Evolutionary conservation across 1,284 basidiomycete species (phyloP).

Genomic region (Cerrena zonata): DNA sequence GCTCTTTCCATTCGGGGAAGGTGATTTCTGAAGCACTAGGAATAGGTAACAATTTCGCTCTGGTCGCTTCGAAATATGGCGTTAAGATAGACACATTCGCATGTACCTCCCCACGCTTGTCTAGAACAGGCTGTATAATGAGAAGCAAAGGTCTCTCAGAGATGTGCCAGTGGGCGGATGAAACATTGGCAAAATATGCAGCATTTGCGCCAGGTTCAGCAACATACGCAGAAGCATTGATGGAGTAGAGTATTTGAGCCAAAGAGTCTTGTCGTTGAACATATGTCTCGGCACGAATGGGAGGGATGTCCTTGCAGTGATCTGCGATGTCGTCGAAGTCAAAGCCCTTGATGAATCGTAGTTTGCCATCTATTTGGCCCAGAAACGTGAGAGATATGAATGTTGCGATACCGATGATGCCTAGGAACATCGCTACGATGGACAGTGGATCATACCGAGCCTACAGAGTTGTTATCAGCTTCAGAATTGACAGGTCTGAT

Average conservation of each 20-base stretch:
- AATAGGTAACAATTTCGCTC: slow-evolving; percentile 58
- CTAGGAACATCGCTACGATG: no score
- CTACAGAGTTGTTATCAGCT: no score
- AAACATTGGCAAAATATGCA: slow-evolving; percentile 68
- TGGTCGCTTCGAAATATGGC: slow-evolving; percentile 70
- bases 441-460: no score
- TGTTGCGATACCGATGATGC: no score
- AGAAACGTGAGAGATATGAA: no score
- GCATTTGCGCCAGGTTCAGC: slow-evolving; percentile 72
- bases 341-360: no score
- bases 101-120: slow-evolving; percentile 25
- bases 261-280: slow-evolving; percentile 47
- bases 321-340: slow-evolving; percentile 35
- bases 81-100: slow-evolving; percentile 60
- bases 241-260: slow-evolving; percentile 41
- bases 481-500: no score
- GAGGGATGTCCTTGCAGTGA: slow-evolving; percentile 47
- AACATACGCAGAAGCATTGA: slow-evolving; percentile 60
- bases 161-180: slow-evolving; percentile 55
- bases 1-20: slow-evolving; percentile 73
- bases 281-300: slow-evolving; percentile 48
- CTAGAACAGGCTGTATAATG: slow-evolving; percentile 45
- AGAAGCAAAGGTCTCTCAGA: slow-evolving; percentile 77
- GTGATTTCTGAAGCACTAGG: slow-evolving; percentile 38
- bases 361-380: no score